Base-by-base conservation (phyloP, 2,329 filamentous ascomycete genomes). In the Trichophyton rubrum region DNA sequence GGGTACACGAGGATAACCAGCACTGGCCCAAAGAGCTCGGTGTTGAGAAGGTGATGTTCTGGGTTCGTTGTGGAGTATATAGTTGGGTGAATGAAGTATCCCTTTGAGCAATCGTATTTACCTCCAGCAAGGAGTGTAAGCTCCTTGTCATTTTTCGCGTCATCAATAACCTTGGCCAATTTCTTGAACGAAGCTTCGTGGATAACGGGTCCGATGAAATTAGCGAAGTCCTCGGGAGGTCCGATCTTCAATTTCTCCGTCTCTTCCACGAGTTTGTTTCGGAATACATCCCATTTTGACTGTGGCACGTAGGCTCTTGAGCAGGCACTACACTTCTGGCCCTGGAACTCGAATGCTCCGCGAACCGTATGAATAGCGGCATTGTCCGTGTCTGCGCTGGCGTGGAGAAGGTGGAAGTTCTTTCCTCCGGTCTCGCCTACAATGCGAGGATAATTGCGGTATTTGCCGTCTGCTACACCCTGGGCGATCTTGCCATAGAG, bases 381-480 rank as follows among this genome's bases (percentile, higher is more conserved):
- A 69, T 92, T 93, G 63, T 84, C 78, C 57, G 93, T 75, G 67
- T 95, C 87, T 43, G 90, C 90, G 2, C 84, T 85, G 53, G 80
- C 77, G 77, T 95, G 89, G 35, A 95, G 75, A 59, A 95, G 75
- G 74, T 95, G 90, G 80, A 91, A 95, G 80, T 95, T 95, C 83
- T 95, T 95, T 72, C 90, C 90, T 62, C 90, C 89, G 30, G 90
- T 95, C 80, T 95, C 90, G 63, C 89, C 90, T 3, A 95, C 89
- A 65, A 95, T 88, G 67, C 90, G 86, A 53, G 90, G 90, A 75
- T 96, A 97, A 67, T 87, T 85, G 64, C 80, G 80, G 77, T 95
- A 97, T 62, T 84, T 87, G 64, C 88, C 89, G 69, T 90, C 85
- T 3, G 88, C 88, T 20, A 95, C 86, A 45, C 88, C 89, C 64